Conservation (phyloP, 768 basidiomycete genomes). For the Agaricus sinodeliciosus region DNA sequence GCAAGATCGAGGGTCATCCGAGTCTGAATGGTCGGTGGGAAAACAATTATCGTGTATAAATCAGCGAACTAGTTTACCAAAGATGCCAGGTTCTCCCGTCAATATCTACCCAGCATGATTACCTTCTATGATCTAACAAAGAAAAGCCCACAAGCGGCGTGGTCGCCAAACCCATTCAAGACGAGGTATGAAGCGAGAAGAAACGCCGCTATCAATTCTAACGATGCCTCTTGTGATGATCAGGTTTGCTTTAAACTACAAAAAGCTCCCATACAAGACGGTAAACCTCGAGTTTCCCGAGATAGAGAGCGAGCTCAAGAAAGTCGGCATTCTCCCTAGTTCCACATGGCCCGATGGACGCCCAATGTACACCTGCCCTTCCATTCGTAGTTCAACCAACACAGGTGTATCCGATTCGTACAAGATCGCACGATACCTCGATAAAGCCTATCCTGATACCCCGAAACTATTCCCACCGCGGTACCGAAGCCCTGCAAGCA, state of each 20-base stretch:
- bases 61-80: not conserved
- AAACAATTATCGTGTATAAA: too few relatives aligned
- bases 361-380: conserved; percentile 32
- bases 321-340: conserved; percentile 24
- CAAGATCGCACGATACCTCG: conserved; percentile 37
- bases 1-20: too few relatives aligned
- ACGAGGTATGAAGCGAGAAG: not conserved
- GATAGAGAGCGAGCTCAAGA: conserved; percentile 22
- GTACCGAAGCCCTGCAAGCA: conserved; percentile 24
- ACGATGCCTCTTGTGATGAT: not conserved
- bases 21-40: too few relatives aligned
- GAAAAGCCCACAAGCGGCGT: not conserved
- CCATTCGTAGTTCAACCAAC: conserved; percentile 31
- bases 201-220: not conserved
- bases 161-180: conserved; percentile 9
- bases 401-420: conserved; percentile 28
- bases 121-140: conserved; percentile 10
- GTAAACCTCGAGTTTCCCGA: conserved; percentile 38
- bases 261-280: conserved; percentile 22
- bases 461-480: conserved; percentile 25
- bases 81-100: not conserved
- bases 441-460: conserved; percentile 31
- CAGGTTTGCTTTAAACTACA: conserved; percentile 8
- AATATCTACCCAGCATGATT: conserved; percentile 7
- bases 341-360: conserved; percentile 17